Conservation (phyloP, 768 basidiomycete species). For the Chalciporus chontae region DNA sequence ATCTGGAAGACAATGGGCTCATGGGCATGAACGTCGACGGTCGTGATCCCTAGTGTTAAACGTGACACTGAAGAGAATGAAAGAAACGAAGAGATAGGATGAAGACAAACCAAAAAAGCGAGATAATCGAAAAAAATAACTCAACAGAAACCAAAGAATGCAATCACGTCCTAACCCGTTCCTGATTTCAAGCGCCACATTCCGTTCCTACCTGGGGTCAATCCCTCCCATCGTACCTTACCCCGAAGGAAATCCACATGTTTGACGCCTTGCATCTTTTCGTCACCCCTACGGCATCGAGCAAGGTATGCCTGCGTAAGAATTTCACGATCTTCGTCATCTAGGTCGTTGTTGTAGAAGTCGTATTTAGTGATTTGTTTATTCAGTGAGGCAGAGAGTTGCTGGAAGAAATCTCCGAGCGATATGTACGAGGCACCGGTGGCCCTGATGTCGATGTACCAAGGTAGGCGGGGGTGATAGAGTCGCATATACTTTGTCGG, state of each 20-base stretch:
- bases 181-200: conserved; percentile 64
- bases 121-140: background rate
- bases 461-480: conserved; percentile 55
- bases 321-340: conserved; percentile 39
- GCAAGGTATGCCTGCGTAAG: conserved; percentile 44
- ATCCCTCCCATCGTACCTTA: conserved; percentile 49
- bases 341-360: conserved; percentile 57
- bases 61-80: background rate
- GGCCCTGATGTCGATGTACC: conserved; percentile 60
- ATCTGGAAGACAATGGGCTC: background rate
- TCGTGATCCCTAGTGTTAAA: conserved; percentile 7
- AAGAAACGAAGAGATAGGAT: background rate
- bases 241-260: conserved; percentile 61
- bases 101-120: background rate
- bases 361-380: conserved; percentile 47
- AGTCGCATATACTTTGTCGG: conserved; percentile 50
- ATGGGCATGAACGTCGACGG: background rate
- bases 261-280: conserved; percentile 43
- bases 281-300: conserved; percentile 38
- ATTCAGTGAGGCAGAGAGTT: conserved; percentile 43
- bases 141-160: background rate
- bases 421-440: conserved; percentile 50
- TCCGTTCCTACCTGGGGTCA: conserved; percentile 51
- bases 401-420: conserved; percentile 49
- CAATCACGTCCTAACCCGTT: conserved; percentile 8